Evolutionary conservation across 345 rosid genomes (phyloP).

Genomic region (Camelina hispida): DNA sequence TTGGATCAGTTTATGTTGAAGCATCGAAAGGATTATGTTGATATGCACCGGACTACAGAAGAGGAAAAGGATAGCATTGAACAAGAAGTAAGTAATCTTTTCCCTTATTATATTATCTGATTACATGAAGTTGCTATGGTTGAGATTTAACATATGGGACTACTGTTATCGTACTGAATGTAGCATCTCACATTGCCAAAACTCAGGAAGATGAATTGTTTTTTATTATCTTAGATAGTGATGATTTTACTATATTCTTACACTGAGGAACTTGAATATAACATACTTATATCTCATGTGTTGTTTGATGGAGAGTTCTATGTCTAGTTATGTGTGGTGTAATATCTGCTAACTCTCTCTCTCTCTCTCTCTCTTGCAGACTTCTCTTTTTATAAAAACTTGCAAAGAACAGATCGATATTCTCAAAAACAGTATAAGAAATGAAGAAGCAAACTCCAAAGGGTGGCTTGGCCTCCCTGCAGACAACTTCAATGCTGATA

Average conservation of each 20-base stretch:
- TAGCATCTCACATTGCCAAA: conserved; percentile 3
- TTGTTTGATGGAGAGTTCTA: background rate
- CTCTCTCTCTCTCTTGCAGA: conserved; percentile 48
- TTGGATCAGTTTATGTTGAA: conserved; percentile 74
- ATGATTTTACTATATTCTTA: background rate
- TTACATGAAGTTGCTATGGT: background rate
- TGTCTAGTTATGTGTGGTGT: conserved; percentile 9
- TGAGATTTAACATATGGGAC: conserved; percentile 7
- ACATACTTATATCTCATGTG: conserved; percentile 1
- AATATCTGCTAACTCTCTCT: conserved; percentile 3
- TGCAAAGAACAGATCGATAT: conserved; percentile 91
- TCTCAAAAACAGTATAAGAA: conserved; percentile 67
- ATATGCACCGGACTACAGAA: conserved; percentile 77
- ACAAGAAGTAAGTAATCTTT: conserved; percentile 71
- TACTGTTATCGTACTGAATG: background rate
- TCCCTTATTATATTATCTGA: background rate
- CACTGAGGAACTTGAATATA: conserved; percentile 2
- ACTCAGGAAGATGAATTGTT: conserved; percentile 2
- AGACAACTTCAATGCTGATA: conserved; percentile 71
- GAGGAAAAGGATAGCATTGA: conserved; percentile 93
- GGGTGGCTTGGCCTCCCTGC: conserved; percentile 77
- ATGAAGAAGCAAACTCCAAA: conserved; percentile 73
- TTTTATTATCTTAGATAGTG: conserved; percentile 1
- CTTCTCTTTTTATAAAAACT: conserved; percentile 77
- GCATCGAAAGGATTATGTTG: conserved; percentile 87